Base-by-base conservation (phyloP, 805 yeast species). In the Kluyveromyces nonfermentans region DNA sequence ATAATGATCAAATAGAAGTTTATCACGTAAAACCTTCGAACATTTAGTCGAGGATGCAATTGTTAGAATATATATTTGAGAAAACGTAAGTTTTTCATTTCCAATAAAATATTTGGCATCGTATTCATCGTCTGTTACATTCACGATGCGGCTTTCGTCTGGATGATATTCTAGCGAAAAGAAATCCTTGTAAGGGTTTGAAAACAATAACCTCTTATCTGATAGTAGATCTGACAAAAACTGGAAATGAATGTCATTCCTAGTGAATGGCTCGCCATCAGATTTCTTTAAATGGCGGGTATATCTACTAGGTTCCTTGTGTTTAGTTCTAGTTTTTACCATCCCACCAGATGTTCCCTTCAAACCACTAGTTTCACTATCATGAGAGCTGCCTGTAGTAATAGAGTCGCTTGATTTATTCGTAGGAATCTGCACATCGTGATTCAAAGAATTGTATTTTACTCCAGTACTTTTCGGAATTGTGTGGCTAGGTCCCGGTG, bases 201-300 rank as follows among this genome's bases (percentile, higher is more conserved):
- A 77, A 64, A 90, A 90, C 2, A 84, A 85, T 32, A 73, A 64
- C 35, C 73, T 65, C 22, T 73, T 68, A 57, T 87, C 82, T 53
- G 73, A 70, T 55, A 90, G 83, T 8, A 90, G 63, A 21, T 69
- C 68, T 39, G 71, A 67, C 43, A 90, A 65, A 51, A 89, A 85
- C 51, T 82, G 88, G 62, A 80, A 84, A 62, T 88, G 96, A 45
- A 90, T 82, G 55, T 90, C 97, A 44, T 68, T 73, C 40, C 97
- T 72, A 83, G 93, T 85, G 46, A 89, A 78, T 17, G 95, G 95
- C 55, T 85, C 94, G 5, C 97, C 96, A 57, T 90, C 97, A 16
- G 78, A 72, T 58, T 89, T 90, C 63, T 90, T 90, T 53, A 90
- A 62, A 61, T 82, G 88, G 37, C 85, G 52, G 33, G 49, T 46